Evolutionary conservation across 2,329 filamentous ascomycete genomes (phyloP).

Genomic region (Pseudopithomyces maydicus): DNA sequence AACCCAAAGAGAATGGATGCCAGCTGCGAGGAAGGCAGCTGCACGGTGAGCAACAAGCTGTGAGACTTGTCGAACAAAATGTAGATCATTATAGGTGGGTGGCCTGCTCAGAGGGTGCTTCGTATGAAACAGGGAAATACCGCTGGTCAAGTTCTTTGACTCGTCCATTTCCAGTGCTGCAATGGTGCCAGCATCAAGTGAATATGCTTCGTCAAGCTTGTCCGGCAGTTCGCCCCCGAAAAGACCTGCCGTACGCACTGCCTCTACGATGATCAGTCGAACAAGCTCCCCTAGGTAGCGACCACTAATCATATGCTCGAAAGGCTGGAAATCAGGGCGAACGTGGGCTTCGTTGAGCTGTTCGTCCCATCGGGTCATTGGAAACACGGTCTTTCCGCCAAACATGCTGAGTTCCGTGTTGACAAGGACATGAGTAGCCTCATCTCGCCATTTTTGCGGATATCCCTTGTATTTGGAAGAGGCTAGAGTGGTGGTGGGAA

Average conservation of each 20-base stretch:
- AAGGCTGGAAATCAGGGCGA: constrained; percentile 66
- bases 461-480: constrained; percentile 61
- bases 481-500: constrained; percentile 61
- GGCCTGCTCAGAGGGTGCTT: constrained; percentile 55
- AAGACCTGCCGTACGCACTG: constrained; percentile 59
- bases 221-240: constrained; percentile 63
- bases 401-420: constrained; percentile 73
- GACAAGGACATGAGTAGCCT: constrained; percentile 65
- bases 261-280: constrained; percentile 65
- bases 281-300: constrained; percentile 69
- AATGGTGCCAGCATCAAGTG: constrained; percentile 63
- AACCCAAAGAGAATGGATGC: constrained; percentile 66
- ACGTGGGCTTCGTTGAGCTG: constrained; percentile 61
- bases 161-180: constrained; percentile 61
- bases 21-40: constrained; percentile 66
- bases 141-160: constrained; percentile 44
- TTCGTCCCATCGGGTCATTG: constrained; percentile 66
- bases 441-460: constrained; percentile 59
- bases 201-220: constrained; percentile 61
- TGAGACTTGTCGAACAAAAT: constrained; percentile 60
- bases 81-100: constrained; percentile 56
- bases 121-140: constrained; percentile 55
- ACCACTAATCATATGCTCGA: constrained; percentile 68
- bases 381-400: constrained; percentile 59
- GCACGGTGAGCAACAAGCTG: constrained; percentile 63